Percentiles rank a stretch among this genome's conserved stretches.
These are phyloP conservation scores for Cercospora sp. DNA, from an alignment of 2,329 filamentous ascomycete genomes.

Conservation along the genomic window DNA sequence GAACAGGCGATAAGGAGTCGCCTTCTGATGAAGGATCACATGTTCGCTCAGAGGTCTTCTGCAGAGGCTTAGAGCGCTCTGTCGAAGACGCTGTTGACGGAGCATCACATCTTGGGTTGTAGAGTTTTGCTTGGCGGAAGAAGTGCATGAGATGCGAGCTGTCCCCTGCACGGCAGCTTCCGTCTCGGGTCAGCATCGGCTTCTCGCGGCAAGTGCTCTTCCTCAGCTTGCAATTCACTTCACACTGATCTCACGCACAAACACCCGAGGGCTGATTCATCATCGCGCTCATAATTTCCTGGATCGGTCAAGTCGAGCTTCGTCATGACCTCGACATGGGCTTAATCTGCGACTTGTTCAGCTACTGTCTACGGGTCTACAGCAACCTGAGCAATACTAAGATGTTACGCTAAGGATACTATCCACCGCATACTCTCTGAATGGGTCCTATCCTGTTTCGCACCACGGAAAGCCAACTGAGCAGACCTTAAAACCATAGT, in stretches of 20 bases:
- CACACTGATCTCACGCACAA: not conserved
- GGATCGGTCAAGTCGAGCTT: not conserved
- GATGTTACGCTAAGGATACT: not conserved
- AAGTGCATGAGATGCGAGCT: not conserved
- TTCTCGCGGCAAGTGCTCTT: not conserved
- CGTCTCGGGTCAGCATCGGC: not conserved
- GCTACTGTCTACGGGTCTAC: not conserved
- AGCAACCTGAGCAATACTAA: not conserved
- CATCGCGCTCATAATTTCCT: not conserved
- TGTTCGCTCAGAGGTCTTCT: conserved; percentile 10
- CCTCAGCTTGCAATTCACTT: not conserved
- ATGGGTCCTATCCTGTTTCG: not conserved
- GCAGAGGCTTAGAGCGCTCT: conserved; percentile 19
- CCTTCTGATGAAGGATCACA: conserved; percentile 2
- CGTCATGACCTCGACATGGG: not conserved
- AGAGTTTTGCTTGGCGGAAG: not conserved
- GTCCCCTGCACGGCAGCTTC: not conserved
- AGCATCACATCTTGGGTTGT: conserved; percentile 26
- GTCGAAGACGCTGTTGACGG: conserved; percentile 23
- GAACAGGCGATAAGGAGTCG: not conserved
- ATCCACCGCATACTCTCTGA: not conserved
- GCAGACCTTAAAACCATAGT: not conserved
- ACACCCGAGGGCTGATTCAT: not conserved
- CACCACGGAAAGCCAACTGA: not conserved
- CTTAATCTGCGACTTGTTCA: not conserved